These are phyloP conservation scores for Linum tenue DNA, from an alignment of 345 rosid genomes.

Conservation along the genomic window DNA sequence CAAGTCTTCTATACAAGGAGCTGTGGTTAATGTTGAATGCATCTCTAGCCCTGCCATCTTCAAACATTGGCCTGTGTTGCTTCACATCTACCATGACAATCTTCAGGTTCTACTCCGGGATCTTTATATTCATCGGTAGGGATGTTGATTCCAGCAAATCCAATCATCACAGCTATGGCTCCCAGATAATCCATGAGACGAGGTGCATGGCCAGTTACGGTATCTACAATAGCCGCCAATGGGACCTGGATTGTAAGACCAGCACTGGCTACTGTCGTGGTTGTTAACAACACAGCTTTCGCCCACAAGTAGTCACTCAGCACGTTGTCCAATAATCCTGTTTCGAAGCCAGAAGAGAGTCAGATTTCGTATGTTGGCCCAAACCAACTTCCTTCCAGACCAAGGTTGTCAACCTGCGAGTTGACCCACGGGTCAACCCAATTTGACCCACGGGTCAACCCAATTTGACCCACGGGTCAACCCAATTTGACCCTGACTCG, in stretches of 20 bases:
- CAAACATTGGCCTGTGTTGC: not conserved
- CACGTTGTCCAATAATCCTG: constrained; percentile 87
- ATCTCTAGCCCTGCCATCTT: too few relatives aligned
- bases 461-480: too few relatives aligned
- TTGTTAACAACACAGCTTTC: constrained; percentile 81
- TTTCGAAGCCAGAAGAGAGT: not conserved
- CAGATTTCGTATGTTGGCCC: not conserved
- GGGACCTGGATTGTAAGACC: constrained; percentile 96
- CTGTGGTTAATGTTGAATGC: too few relatives aligned
- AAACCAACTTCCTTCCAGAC: not conserved
- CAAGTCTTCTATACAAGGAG: too few relatives aligned
- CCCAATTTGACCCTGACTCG: too few relatives aligned
- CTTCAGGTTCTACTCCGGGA: constrained; percentile 31
- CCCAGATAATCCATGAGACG: constrained; percentile 64
- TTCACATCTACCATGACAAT: constrained; percentile 19
- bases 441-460: too few relatives aligned
- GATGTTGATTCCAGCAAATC: constrained; percentile 80
- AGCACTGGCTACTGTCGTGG: constrained; percentile 88
- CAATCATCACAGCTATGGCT: constrained; percentile 77
- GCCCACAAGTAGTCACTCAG: constrained; percentile 94
- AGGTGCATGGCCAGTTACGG: constrained; percentile 62
- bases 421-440: too few relatives aligned
- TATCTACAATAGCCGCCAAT: constrained; percentile 78
- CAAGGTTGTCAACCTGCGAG: not conserved
- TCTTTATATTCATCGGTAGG: constrained; percentile 51